phyloP scores from a whole-genome alignment of 139 green algal genomes.

The Micractinium conductrix region DNA sequence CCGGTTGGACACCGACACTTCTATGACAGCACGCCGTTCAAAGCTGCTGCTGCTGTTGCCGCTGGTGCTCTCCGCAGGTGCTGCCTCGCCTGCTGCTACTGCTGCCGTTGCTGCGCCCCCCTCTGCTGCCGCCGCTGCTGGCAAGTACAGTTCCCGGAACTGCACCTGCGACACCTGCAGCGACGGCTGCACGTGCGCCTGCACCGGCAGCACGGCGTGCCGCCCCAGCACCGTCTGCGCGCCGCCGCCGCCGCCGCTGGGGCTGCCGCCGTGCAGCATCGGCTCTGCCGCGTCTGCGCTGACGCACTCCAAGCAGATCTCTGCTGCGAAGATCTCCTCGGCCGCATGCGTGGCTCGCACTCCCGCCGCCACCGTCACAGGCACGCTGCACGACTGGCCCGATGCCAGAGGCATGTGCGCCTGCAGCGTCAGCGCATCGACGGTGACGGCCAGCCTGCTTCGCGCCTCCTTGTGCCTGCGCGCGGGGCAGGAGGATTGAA shows the following conservation, averaged over 20 bases:
- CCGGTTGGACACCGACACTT: conserved; percentile 33
- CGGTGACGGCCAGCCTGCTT: conserved; percentile 6
- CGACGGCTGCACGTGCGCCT: conserved; percentile 44
- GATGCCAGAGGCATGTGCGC: conserved; percentile 38
- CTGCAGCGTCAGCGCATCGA: conserved; percentile 15
- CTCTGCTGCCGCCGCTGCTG: background rate
- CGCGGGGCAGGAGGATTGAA: background rate
- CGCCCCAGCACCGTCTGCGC: conserved; percentile 29
- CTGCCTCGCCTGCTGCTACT: background rate
- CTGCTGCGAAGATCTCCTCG: conserved; percentile 18
- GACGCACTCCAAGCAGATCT: conserved; percentile 44
- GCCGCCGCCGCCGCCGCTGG: background rate
- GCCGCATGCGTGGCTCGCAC: conserved; percentile 12
- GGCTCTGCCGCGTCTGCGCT: background rate
- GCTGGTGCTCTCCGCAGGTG: background rate
- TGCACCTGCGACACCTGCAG: conserved; percentile 34
- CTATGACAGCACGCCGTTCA: conserved; percentile 36
- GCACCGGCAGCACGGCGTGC: conserved; percentile 15
- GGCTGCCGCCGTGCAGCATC: background rate
- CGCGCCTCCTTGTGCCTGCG: conserved; percentile 16
- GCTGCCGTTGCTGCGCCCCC: background rate
- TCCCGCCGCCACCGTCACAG: conserved; percentile 19
- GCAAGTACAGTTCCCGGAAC: conserved; percentile 35
- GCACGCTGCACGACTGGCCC: conserved; percentile 18
- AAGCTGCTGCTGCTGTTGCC: background rate